Conservation (phyloP, 2,329 filamentous ascomycete species). For the Colletotrichum sidae region DNA sequence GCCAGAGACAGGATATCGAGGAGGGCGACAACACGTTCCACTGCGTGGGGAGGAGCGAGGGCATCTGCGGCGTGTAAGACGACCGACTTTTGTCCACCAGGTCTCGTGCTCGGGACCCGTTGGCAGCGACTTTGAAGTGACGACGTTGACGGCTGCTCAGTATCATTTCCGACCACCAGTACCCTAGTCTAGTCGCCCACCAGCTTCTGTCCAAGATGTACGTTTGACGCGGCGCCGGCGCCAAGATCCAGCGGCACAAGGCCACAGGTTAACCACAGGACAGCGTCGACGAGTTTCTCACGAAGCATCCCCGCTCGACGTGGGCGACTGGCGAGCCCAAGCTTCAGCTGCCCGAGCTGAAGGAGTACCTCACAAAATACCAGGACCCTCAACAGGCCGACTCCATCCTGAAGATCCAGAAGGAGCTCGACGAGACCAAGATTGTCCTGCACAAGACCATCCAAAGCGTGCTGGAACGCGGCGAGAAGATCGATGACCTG, state of each 20-base stretch:
- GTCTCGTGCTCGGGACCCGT: not conserved
- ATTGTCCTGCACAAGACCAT: slow-evolving; percentile 98
- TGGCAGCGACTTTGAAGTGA: not conserved
- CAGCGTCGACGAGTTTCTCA: slow-evolving; percentile 83
- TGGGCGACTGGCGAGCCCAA: slow-evolving; percentile 69
- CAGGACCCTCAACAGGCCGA: slow-evolving; percentile 91
- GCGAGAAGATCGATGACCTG: slow-evolving; percentile 95
- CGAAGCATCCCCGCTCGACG: slow-evolving; percentile 76
- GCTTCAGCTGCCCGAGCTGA: slow-evolving; percentile 77
- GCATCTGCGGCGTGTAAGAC: slow-evolving; percentile 72
- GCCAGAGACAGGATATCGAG: slow-evolving; percentile 86
- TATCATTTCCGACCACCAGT: slow-evolving; percentile 81
- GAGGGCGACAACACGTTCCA: slow-evolving; percentile 86
- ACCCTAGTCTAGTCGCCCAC: slow-evolving; percentile 84
- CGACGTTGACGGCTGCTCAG: slow-evolving; percentile 7
- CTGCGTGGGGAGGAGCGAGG: slow-evolving; percentile 80
- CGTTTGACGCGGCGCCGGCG: not conserved
- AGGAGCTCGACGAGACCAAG: slow-evolving; percentile 97
- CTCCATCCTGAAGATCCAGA: slow-evolving; percentile 95
- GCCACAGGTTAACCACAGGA: not conserved
- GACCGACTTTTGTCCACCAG: not conserved
- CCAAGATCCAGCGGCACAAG: not conserved
- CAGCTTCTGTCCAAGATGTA: slow-evolving; percentile 80
- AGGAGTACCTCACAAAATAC: slow-evolving; percentile 80
- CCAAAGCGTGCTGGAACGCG: slow-evolving; percentile 86